Percentiles rank a stretch among this genome's conserved stretches.
Evolutionary conservation across 345 rosid genomes (phyloP).

Genomic region (Populus alba): DNA sequence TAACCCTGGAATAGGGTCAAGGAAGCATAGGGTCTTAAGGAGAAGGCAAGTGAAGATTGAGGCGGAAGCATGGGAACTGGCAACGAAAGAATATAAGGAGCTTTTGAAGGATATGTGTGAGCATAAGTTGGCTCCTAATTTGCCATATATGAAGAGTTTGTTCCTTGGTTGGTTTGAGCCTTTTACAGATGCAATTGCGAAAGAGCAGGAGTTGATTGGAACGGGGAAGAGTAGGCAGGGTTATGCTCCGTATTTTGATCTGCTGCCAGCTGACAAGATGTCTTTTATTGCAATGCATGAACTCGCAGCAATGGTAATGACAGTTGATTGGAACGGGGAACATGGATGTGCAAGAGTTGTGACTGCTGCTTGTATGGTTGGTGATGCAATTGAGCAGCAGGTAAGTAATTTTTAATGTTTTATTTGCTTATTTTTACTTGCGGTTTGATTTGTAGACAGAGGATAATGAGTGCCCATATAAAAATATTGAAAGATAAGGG

Average conservation of each 20-base stretch:
- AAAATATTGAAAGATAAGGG: neutral
- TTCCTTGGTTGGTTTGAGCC: too few species aligned
- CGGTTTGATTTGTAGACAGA: neutral
- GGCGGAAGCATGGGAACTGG: slow-evolving; percentile 92
- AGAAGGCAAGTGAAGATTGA: slow-evolving; percentile 87
- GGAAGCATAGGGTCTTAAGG: slow-evolving; percentile 45
- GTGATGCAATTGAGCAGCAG: slow-evolving; percentile 97
- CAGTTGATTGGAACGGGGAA: slow-evolving; percentile 66
- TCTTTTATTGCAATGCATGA: slow-evolving; percentile 95
- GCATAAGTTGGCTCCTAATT: slow-evolving; percentile 84
- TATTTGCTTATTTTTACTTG: slow-evolving; percentile 14
- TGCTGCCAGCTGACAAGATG: slow-evolving; percentile 87
- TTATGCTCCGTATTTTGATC: slow-evolving; percentile 55
- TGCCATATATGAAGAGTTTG: slow-evolving; percentile 85
- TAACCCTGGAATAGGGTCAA: slow-evolving; percentile 37
- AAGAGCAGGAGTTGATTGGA: too few species aligned
- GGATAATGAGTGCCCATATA: neutral
- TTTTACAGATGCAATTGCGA: too few species aligned
- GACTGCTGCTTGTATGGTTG: slow-evolving; percentile 67
- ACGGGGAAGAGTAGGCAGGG: slow-evolving; percentile 48
- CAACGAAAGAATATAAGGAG: slow-evolving; percentile 78
- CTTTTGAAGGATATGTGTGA: slow-evolving; percentile 87
- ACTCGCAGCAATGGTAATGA: slow-evolving; percentile 71
- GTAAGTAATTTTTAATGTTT: slow-evolving; percentile 35
- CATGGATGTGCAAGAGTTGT: slow-evolving; percentile 71